Percentiles rank a stretch among this genome's conserved stretches.
Evolutionary conservation across 306 rosid species (phyloP).

Genomic region (Corylus americana): DNA sequence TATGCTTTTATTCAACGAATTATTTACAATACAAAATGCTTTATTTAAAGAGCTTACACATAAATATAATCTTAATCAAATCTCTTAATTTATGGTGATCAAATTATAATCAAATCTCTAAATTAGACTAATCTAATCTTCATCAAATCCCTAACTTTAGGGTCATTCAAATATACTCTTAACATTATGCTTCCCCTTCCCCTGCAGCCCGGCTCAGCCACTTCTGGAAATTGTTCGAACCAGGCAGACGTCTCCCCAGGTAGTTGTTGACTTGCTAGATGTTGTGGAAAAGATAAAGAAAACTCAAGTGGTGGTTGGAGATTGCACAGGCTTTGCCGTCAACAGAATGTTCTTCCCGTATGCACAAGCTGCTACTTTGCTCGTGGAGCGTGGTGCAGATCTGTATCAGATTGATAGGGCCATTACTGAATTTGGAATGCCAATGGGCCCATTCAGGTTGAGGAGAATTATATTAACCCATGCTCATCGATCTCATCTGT

Average conservation of each 20-base stretch:
- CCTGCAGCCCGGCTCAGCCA: slow-evolving; percentile 95
- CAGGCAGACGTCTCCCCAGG: slow-evolving; percentile 74
- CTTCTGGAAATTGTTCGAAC: slow-evolving; percentile 96
- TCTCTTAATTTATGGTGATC: no score
- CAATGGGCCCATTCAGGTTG: slow-evolving; percentile 98
- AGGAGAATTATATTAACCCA: not conserved
- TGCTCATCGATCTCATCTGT: not conserved
- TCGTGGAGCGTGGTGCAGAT: slow-evolving; percentile 82
- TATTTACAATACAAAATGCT: no score
- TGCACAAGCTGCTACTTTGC: slow-evolving; percentile 76
- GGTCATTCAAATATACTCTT: not conserved
- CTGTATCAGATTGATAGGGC: slow-evolving; percentile 76
- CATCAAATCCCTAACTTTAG: no score
- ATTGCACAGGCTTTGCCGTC: slow-evolving; percentile 97
- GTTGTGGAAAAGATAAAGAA: slow-evolving; percentile 80
- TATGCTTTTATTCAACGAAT: no score
- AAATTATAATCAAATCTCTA: no score
- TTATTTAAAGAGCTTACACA: no score
- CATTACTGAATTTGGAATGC: slow-evolving; percentile 78
- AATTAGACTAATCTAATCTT: no score
- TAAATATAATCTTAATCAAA: no score
- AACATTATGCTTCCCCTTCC: slow-evolving; percentile 33
- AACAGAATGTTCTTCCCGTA: slow-evolving; percentile 93
- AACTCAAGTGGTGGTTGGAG: slow-evolving; percentile 93
- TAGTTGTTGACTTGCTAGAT: slow-evolving; percentile 82